These are phyloP conservation scores for Plasmodium fragile DNA, from an alignment of 169 alveolate genomes.

Conservation along the genomic window DNA sequence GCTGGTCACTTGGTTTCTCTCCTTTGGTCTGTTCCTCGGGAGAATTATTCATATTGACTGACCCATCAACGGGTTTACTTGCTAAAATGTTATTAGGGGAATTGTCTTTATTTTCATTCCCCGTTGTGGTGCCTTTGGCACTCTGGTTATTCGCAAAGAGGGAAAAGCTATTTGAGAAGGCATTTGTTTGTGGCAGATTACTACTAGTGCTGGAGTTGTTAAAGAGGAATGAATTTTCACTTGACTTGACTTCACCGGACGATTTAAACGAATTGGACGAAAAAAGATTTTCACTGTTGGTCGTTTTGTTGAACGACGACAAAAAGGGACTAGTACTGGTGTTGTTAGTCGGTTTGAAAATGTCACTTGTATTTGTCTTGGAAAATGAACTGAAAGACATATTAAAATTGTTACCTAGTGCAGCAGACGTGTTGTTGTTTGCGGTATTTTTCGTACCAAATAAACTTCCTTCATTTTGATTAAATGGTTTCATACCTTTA, in stretches of 20 bases:
- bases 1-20: background rate
- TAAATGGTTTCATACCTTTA: slow-evolving; percentile 48
- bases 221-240: slow-evolving; percentile 24
- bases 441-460: slow-evolving; percentile 41
- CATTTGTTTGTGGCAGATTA: background rate
- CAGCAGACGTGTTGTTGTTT: background rate
- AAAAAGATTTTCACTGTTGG: slow-evolving; percentile 13
- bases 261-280: slow-evolving; percentile 6
- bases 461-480: slow-evolving; percentile 46
- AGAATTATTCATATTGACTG: background rate
- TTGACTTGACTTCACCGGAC: slow-evolving; percentile 5
- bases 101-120: background rate
- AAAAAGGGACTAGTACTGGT: background rate
- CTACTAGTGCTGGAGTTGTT: slow-evolving; percentile 12
- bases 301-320: slow-evolving; percentile 1
- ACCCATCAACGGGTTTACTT: background rate
- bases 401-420: slow-evolving; percentile 21
- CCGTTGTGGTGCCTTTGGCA: background rate
- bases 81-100: background rate
- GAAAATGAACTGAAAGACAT: slow-evolving; percentile 46
- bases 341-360: slow-evolving; percentile 31
- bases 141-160: slow-evolving; percentile 2
- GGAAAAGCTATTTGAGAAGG: slow-evolving; percentile 17
- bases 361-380: slow-evolving; percentile 62
- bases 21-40: background rate